Evolutionary conservation across 495 filamentous ascomycete species (phyloP), one percentile per base, ranked within the genome.

Genomic region (Tricharina praecox): DNA sequence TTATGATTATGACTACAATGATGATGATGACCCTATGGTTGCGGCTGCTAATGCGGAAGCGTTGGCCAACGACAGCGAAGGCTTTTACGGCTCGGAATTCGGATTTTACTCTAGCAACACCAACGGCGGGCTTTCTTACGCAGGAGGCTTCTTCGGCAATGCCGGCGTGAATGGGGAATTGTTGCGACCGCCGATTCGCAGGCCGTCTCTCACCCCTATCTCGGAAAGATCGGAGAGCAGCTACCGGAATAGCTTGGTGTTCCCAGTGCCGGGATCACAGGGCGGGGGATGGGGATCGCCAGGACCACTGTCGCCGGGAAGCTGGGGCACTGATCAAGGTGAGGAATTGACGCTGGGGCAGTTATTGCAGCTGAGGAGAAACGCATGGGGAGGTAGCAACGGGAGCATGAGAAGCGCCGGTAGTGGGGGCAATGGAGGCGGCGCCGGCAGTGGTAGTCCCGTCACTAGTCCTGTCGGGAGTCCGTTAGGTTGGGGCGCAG

Each of bases 181-280:
- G 26, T 72, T 83, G n/a, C 76, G 58, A 60, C 66, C 67, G 69
- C 50, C 85, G 74, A 78, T 81, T 20, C 70, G 81, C 33, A 85
- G 94, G 49, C 90, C 92, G 2, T 93, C 85, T 55, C 67, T 97
- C 23, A 97, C 90, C 2, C 90, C 90, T 3, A 97, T 97, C 52
- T 95, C 87, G 0, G 90, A 97, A 63, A 76, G 88, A 2, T 92
- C 82, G 53, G 90, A 97, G 67, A 93, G 90, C 68, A 90, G 82
- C 33, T 93, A 90, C 41, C 76, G 92, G 42, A 96, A 95, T 59
- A 88, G 81, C 2, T 73, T 90, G 40, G 58, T 61, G 3, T 59
- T 54, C 43, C 56, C 56, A 24, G 10, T 58, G 37, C 55, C 56
- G 24, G 20, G 39, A 16, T 1, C 21, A 0, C n/a, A 2, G 3